These are phyloP conservation scores for Westerdykella sp. DNA, from an alignment of 2,329 filamentous ascomycete species.

Conservation along the genomic window DNA sequence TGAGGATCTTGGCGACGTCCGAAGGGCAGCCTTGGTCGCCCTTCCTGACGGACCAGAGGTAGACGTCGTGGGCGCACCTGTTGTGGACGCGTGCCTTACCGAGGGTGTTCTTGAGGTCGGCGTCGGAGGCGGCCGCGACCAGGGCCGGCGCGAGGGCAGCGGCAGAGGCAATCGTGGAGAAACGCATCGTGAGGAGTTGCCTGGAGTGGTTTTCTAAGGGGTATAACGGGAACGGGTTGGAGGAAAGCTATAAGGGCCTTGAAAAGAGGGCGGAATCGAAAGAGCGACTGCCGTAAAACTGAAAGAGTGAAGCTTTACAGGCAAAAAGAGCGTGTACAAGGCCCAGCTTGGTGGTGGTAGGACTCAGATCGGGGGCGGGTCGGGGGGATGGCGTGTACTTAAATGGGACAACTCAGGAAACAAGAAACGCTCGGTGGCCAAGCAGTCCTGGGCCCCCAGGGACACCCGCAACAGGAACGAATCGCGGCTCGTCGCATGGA, in stretches of 20 bases:
- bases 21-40: constrained; percentile 18
- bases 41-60: constrained; percentile 36
- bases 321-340: constrained; percentile 33
- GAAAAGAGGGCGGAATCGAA: constrained; percentile 18
- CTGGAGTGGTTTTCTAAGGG: constrained; percentile 8
- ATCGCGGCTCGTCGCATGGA: constrained; percentile 27
- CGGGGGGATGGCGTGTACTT: constrained; percentile 31
- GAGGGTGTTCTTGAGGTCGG: constrained; percentile 10
- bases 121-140: constrained; percentile 3
- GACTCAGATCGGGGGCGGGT: constrained; percentile 14
- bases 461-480: constrained; percentile 27
- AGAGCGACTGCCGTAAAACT: constrained; percentile 35
- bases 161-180: constrained; percentile 23
- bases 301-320: constrained; percentile 39
- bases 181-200: constrained; percentile 27
- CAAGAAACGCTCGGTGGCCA: constrained; percentile 12
- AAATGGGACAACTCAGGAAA: constrained; percentile 27
- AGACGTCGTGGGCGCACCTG: constrained; percentile 33
- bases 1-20: constrained; percentile 18
- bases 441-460: constrained; percentile 21
- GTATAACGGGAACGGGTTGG: constrained; percentile 2
- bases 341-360: constrained; percentile 30
- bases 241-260: constrained; percentile 15
- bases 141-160: constrained; percentile 25
- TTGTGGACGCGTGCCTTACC: constrained; percentile 32